Conservation (phyloP, 2,329 filamentous ascomycete species). For the Paracamarosporium sp. region DNA sequence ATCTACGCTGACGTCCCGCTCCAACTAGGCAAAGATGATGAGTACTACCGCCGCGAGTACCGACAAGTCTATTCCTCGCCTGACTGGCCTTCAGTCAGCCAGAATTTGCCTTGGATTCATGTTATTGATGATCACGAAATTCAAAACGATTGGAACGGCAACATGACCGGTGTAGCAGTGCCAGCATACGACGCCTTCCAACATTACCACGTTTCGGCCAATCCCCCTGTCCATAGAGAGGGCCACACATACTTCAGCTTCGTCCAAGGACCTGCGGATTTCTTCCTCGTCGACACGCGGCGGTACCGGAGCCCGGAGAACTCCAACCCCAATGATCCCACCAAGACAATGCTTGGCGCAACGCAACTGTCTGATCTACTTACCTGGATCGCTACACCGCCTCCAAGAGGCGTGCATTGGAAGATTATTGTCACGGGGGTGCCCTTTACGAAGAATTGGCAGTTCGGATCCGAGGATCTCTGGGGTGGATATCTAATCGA, state of each 20-base stretch:
- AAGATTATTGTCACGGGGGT: conserved; percentile 91
- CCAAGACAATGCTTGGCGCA: conserved; percentile 87
- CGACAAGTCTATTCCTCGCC: conserved; percentile 95
- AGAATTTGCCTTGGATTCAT: conserved; percentile 94
- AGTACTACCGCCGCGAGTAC: conserved; percentile 89
- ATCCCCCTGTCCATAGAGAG: conserved; percentile 73
- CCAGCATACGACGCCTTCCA: conserved; percentile 84
- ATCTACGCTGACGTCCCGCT: conserved; percentile 90
- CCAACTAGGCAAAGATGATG: conserved; percentile 72
- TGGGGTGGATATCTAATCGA: conserved; percentile 93
- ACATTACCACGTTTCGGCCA: conserved; percentile 83
- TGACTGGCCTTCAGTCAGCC: conserved; percentile 79
- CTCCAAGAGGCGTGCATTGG: conserved; percentile 83
- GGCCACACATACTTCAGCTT: conserved; percentile 88
- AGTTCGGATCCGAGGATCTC: conserved; percentile 83
- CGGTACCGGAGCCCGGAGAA: conserved; percentile 78
- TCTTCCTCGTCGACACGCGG: conserved; percentile 94
- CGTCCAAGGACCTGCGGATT: conserved; percentile 85
- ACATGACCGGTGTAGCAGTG: conserved; percentile 79
- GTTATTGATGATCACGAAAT: conserved; percentile 98
- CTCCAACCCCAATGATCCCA: conserved; percentile 64
- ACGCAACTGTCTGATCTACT: conserved; percentile 82
- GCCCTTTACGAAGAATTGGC: conserved; percentile 98
- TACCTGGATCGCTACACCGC: conserved; percentile 74
- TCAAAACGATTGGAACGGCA: conserved; percentile 87